Evolutionary conservation across 2,329 filamentous ascomycete species (phyloP).

Genomic region (Curvularia hawaiiensis): DNA sequence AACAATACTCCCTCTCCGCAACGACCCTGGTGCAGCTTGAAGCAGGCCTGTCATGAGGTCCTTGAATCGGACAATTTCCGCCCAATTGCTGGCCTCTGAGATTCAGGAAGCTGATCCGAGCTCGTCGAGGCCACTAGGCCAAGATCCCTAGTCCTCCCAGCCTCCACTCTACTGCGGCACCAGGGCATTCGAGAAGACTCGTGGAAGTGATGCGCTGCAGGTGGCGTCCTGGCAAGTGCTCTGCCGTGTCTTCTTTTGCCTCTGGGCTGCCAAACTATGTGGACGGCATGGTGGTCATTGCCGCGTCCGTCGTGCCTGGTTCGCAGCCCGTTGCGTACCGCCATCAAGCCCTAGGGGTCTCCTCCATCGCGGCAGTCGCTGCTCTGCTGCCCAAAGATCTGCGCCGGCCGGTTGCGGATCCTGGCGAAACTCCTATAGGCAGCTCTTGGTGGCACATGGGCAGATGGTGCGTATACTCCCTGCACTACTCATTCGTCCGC

Average conservation of each 20-base stretch:
- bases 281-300: neutral
- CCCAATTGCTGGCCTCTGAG: constrained; percentile 27
- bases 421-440: constrained; percentile 13
- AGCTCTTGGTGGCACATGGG: constrained; percentile 12
- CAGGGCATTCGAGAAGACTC: constrained; percentile 40
- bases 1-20: constrained; percentile 2
- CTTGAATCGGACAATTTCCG: constrained; percentile 34
- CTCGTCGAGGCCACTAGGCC: constrained; percentile 15
- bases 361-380: neutral
- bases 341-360: neutral
- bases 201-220: constrained; percentile 39
- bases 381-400: constrained; percentile 16
- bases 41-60: constrained; percentile 19
- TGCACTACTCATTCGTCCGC: constrained; percentile 19
- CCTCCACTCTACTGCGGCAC: constrained; percentile 24
- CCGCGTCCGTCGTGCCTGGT: neutral
- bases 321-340: neutral
- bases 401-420: constrained; percentile 12
- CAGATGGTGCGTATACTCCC: constrained; percentile 13
- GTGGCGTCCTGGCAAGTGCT: constrained; percentile 17
- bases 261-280: neutral
- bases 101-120: constrained; percentile 27
- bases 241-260: neutral
- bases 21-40: constrained; percentile 8
- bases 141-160: constrained; percentile 17